Conservation (phyloP, 2,329 filamentous ascomycete genomes). For the Diaporthe vexans region DNA sequence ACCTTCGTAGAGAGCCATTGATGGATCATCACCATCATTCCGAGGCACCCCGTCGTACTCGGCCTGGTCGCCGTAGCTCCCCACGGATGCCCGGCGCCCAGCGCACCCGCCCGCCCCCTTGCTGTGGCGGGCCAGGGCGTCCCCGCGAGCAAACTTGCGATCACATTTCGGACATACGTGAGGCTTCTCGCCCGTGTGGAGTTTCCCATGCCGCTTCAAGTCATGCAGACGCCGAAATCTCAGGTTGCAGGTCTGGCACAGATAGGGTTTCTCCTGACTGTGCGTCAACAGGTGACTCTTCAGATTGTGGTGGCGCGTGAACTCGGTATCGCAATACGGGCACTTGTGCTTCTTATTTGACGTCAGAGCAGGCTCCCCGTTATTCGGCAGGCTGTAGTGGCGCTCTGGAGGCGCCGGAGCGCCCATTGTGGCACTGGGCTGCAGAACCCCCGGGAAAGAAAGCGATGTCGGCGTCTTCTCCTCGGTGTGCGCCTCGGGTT, state of each 20-base stretch:
- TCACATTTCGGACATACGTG: slow-evolving; percentile 97
- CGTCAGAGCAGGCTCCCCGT: slow-evolving; percentile 70
- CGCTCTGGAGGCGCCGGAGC: slow-evolving; percentile 60
- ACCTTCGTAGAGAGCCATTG: slow-evolving; percentile 70
- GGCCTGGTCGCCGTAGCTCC: slow-evolving; percentile 84
- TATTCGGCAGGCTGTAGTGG: slow-evolving; percentile 69
- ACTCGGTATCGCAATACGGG: slow-evolving; percentile 95
- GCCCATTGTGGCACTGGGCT: slow-evolving; percentile 57
- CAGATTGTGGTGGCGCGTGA: slow-evolving; percentile 96
- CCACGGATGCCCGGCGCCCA: slow-evolving; percentile 88
- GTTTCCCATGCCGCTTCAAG: slow-evolving; percentile 93
- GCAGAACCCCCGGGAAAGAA: slow-evolving; percentile 68
- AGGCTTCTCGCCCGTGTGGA: slow-evolving; percentile 95
- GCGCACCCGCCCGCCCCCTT: slow-evolving; percentile 97
- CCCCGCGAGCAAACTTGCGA: slow-evolving; percentile 92
- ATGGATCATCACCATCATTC: slow-evolving; percentile 66
- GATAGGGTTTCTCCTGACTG: slow-evolving; percentile 97
- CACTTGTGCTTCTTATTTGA: slow-evolving; percentile 93
- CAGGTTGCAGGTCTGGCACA: slow-evolving; percentile 93
- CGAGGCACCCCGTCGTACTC: slow-evolving; percentile 72
- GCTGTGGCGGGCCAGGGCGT: slow-evolving; percentile 93
- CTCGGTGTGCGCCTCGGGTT: slow-evolving; percentile 63
- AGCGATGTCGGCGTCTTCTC: slow-evolving; percentile 66
- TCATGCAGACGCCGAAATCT: slow-evolving; percentile 95
- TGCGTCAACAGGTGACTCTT: slow-evolving; percentile 98